Evolutionary conservation across 257 asterid species (phyloP).

Genomic region (Striga asiatica): DNA sequence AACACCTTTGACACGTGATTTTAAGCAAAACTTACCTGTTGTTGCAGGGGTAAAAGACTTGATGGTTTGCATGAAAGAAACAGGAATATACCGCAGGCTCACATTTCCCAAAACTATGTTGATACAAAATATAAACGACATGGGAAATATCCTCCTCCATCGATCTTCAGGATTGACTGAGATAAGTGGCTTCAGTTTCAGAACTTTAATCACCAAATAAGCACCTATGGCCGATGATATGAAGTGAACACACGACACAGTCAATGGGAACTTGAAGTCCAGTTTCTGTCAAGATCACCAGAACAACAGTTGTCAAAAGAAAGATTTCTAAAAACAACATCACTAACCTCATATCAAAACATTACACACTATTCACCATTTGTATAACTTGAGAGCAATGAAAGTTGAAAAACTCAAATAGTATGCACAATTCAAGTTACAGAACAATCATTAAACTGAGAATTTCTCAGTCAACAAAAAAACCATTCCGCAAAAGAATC

Average conservation of each 20-base stretch:
- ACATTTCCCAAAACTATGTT: slow-evolving; percentile 74
- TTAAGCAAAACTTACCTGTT: slow-evolving; percentile 37
- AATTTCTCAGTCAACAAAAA: too few relatives aligned
- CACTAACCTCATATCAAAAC: too few relatives aligned
- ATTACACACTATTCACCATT: too few relatives aligned
- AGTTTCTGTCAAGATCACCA: slow-evolving; percentile 56
- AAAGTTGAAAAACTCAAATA: neutral
- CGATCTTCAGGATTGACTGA: slow-evolving; percentile 56
- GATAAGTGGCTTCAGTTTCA: slow-evolving; percentile 66
- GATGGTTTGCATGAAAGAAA: slow-evolving; percentile 81
- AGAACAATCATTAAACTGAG: too few relatives aligned
- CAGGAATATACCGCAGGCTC: slow-evolving; percentile 69
- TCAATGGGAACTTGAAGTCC: slow-evolving; percentile 56
- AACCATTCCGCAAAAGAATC: too few relatives aligned
- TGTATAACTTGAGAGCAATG: neutral
- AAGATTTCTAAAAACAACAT: slow-evolving; percentile 2
- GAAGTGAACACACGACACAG: slow-evolving; percentile 67
- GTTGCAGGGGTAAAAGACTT: slow-evolving; percentile 85
- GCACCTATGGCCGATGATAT: slow-evolving; percentile 71
- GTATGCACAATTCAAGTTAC: neutral
- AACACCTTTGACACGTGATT: neutral
- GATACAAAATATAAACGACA: slow-evolving; percentile 74
- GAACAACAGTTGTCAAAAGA: too few relatives aligned
- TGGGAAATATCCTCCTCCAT: slow-evolving; percentile 73
- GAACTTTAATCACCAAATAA: slow-evolving; percentile 55